These are phyloP conservation scores for Botrytis squamosa DNA, from an alignment of 2,329 filamentous ascomycete genomes.

Conservation along the genomic window DNA sequence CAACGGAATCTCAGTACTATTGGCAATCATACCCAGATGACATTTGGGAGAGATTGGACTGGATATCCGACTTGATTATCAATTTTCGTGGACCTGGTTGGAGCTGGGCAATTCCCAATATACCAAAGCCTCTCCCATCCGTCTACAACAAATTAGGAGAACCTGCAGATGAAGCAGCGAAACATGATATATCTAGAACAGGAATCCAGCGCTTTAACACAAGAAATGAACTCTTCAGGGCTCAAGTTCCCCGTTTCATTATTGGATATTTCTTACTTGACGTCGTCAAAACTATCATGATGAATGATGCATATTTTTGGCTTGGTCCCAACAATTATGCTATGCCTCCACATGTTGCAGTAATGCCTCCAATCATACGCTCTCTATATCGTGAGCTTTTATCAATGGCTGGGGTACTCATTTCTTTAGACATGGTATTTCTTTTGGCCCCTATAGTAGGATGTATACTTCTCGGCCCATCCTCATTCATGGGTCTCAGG, in stretches of 20 bases:
- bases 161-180: constrained; percentile 39
- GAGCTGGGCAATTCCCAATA: constrained; percentile 53
- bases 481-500: constrained; percentile 51
- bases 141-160: constrained; percentile 43
- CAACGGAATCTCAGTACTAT: constrained; percentile 48
- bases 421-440: constrained; percentile 61
- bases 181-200: constrained; percentile 41
- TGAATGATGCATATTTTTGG: constrained; percentile 76
- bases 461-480: constrained; percentile 48
- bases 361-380: constrained; percentile 48
- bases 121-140: constrained; percentile 49
- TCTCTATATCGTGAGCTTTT: constrained; percentile 57
- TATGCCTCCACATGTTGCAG: constrained; percentile 46
- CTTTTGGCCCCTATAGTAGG: constrained; percentile 58
- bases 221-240: constrained; percentile 46
- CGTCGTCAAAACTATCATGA: constrained; percentile 64
- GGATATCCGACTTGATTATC: constrained; percentile 55
- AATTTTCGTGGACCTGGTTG: constrained; percentile 58
- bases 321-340: constrained; percentile 48
- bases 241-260: constrained; percentile 48
- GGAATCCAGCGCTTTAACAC: constrained; percentile 49
- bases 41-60: constrained; percentile 51
- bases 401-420: constrained; percentile 55
- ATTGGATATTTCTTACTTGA: constrained; percentile 68
- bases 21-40: constrained; percentile 60